phyloP scores from a whole-genome alignment of 2,329 filamentous ascomycete genomes.

The Emergomyces orientalis region DNA sequence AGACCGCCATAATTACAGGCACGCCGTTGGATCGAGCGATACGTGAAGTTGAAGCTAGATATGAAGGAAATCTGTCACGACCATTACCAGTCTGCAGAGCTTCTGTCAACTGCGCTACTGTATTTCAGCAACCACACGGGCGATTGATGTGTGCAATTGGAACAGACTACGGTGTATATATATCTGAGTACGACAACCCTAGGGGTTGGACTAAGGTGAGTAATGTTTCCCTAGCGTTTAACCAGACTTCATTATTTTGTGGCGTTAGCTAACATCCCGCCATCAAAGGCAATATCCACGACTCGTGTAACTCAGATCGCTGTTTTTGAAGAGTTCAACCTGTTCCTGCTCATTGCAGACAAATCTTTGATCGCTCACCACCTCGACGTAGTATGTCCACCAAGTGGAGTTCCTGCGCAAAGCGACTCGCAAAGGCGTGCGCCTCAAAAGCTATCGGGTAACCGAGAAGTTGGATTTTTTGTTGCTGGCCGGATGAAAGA shows the following conservation, averaged over 20 bases:
- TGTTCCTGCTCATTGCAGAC: constrained; percentile 86
- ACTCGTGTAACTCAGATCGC: constrained; percentile 80
- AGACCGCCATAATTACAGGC: constrained; percentile 70
- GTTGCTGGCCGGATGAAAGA: constrained; percentile 96
- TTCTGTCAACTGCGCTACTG: constrained; percentile 83
- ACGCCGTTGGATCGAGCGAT: constrained; percentile 90
- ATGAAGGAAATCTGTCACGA: constrained; percentile 52
- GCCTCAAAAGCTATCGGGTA: constrained; percentile 79
- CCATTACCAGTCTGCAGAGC: constrained; percentile 74
- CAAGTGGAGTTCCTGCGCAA: constrained; percentile 40
- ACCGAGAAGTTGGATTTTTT: constrained; percentile 93
- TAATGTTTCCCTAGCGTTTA: constrained; percentile 12
- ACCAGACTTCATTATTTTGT: constrained; percentile 5
- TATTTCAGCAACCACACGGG: constrained; percentile 70
- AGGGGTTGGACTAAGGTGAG: constrained; percentile 82
- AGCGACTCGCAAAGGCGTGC: constrained; percentile 69
- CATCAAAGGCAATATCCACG: constrained; percentile 60
- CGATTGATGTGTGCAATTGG: constrained; percentile 87
- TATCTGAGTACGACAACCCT: constrained; percentile 79
- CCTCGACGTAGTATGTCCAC: constrained; percentile 66
- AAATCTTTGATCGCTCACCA: constrained; percentile 89
- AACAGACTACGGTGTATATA: constrained; percentile 88
- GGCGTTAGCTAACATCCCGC: constrained; percentile 22
- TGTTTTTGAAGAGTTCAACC: constrained; percentile 87
- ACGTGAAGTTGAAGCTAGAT: constrained; percentile 71